Base-by-base conservation (phyloP, 2,329 filamentous ascomycete species). In the Hypoxylon sp. region DNA sequence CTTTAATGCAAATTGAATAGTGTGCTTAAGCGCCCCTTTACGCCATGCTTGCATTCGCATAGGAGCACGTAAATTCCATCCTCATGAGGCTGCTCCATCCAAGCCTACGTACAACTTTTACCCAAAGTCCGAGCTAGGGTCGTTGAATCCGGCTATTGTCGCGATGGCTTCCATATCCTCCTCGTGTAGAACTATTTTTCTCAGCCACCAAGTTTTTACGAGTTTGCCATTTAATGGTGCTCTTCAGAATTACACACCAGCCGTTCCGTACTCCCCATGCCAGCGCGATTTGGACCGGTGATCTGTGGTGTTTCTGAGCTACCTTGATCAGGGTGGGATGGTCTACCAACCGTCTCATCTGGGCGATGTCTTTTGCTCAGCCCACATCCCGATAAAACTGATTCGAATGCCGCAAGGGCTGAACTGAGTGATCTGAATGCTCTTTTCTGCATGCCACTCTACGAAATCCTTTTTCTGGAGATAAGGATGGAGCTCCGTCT, bases 161-260 rank as follows among this genome's bases (percentile, higher is more conserved):
- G 30, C 54, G 30, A 70, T 68, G 6, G 22, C 33, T 20, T 56
- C 40, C 53, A 70, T 65, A 40, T 68, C 67, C 40, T 54, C 54
- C 46, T 24, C 65, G 26, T 32, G 44, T n/a, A 24, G 68, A 61
- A n/a, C 16, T 40, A 40, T 40, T 8, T n/a, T 18, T 40, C 36
- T 68, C 61, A n/a, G 65, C 53, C 36, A 59, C 65, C 12, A 61
- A 14, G 20, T 70, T 70, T 40, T 70, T 64, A 18, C 64, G 50
- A 28, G 67, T 56, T 22, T 69, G 66, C 66, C 66, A 69, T 36
- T 67, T 55, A 30, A 77, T 75, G 3, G 72, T 73, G 61, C 77
- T 79, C 69, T 80, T 80, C 0, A 77, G 77, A 7, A 80, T 79
- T 1, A 79, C 75, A 2, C 68, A 74, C 16, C 74, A 72, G 1